Percentiles rank a stretch among this genome's conserved stretches.
Conservation (phyloP, 202 grass and related monocot genomes). For the Cymbopogon flexuosus region DNA sequence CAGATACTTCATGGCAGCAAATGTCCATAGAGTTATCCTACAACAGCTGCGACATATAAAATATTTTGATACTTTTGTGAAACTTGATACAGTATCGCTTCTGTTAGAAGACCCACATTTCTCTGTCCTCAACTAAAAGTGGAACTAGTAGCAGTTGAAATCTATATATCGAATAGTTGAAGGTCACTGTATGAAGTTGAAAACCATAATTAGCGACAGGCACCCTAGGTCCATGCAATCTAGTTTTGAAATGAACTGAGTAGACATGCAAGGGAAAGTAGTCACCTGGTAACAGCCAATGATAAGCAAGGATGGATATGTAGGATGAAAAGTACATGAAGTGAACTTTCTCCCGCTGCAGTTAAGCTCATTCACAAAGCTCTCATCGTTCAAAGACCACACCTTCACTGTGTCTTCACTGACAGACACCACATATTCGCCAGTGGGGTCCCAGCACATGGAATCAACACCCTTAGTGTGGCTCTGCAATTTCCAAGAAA, state of each 20-base stretch:
- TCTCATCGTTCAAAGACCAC: constrained; percentile 51
- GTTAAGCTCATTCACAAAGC: constrained; percentile 46
- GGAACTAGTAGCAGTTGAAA: background rate
- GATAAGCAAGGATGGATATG: constrained; percentile 47
- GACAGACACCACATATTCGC: constrained; percentile 53
- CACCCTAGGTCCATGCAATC: background rate
- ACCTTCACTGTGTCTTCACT: constrained; percentile 58
- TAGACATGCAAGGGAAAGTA: background rate
- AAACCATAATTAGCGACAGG: background rate
- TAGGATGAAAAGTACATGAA: constrained; percentile 71
- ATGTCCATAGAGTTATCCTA: background rate
- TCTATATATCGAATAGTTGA: background rate
- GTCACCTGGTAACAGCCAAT: constrained; percentile 61
- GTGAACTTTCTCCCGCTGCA: constrained; percentile 55
- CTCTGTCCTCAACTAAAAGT: background rate
- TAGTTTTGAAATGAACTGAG: background rate
- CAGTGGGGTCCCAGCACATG: constrained; percentile 55
- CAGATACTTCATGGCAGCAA: background rate
- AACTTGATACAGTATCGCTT: background rate
- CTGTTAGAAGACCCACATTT: background rate
- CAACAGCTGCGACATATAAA: background rate
- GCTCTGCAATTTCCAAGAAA: constrained; percentile 44
- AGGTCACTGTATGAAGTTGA: background rate
- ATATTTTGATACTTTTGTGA: background rate
- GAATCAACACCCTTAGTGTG: constrained; percentile 49